Base-by-base conservation (phyloP, 306 rosid species). In the Trifolium subterraneum region DNA sequence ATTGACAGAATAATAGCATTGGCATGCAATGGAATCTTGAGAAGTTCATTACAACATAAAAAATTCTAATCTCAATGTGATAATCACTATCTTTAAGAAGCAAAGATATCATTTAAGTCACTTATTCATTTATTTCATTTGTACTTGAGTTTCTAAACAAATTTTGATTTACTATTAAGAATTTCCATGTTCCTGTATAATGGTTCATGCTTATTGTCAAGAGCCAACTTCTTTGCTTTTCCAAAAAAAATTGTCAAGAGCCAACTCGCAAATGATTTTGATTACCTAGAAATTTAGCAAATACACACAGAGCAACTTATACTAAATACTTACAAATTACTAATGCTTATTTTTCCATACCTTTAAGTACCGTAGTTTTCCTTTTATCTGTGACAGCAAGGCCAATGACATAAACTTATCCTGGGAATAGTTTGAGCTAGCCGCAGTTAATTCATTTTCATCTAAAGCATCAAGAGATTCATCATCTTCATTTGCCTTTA, bases 311-410 rank as follows among this genome's bases (percentile, higher is more conserved):
- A 83, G 48, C 25, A 80, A 66, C 61, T 36, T 54, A 64, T 45
- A 45, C 10, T 70, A 63, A 50, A 48, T 5, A 27, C 15, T 54
- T 36, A 70, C 29, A 64, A 68, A 61, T 5, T 73, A 60, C 31
- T 50, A 50, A 52, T 29, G 68, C 64, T 29, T 83, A 9, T 23
- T 52, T 58, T 60, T 52, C 50, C 55, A 48, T 80, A 94, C 97
- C 97, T 94, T 87, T 80, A 94, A 77, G 83, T 94, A 94, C 70
- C 95, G 98, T 56, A 94, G 96, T 67, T 90, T 94, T 72, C 98
- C 98, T 82, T 90, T 94, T 74, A 84, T 81, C 68, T 87, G 85
- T 14, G 91, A 80, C 83, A 94, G 76, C 77, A 82, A 70, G 74
- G 86, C 76, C 85, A 84, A 71, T 25, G 96, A 87, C 83, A 84